Base-by-base conservation (phyloP, 139 green algal genomes). In the Microglena sp. region DNA sequence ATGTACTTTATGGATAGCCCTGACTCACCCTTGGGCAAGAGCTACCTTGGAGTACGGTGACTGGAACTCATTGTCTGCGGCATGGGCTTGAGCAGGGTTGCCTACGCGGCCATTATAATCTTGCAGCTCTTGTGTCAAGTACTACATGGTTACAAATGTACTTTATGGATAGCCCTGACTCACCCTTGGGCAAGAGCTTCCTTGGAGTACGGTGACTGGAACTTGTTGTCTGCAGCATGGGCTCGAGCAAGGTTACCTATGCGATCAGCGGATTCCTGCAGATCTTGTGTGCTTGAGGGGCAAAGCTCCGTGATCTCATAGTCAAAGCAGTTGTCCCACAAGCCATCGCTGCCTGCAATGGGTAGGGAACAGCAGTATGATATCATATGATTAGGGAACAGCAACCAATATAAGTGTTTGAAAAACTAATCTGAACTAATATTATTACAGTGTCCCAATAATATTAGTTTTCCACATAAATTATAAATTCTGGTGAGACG, bases 21-120 rank as follows among this genome's bases (percentile, higher is more conserved):
- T n/a, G n/a, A n/a, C 74, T 61, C 57, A 82, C 56, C 85, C 87
- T 64, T 88, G 78, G 4, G 69, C 46, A 50, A 80, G 54, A 4
- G 87, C 88, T 50, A 87, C 87, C 3, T 64, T 32, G 0, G 70
- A 83, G 70, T 94, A 95, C 1, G 88, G 88, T 4, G 79, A 89
- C 2, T 84, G 74, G 31, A 81, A 93, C 2, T 85, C 62, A 0
- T 66, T 18, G 55, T 92, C 78, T 8, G 60, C 45, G 15, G 76
- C 72, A 32, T 82, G 74, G 8, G 46, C 22, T 2, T 74, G 59
- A 1, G 80, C 77, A 4, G 73, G 36, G 0, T 40, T 28, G 0
- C 70, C 70, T 2, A 84, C 65, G 2, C 28, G 46, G n/a, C 72
- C 64, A 33, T 76, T 76, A 1, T 73, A n/a, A n/a, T n/a, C n/a